A percentile compares a stretch with the other conserved stretches of the same genome.
These are phyloP conservation scores for Priceomyces medius DNA, from an alignment of 805 yeast genomes.

Conservation along the genomic window DNA sequence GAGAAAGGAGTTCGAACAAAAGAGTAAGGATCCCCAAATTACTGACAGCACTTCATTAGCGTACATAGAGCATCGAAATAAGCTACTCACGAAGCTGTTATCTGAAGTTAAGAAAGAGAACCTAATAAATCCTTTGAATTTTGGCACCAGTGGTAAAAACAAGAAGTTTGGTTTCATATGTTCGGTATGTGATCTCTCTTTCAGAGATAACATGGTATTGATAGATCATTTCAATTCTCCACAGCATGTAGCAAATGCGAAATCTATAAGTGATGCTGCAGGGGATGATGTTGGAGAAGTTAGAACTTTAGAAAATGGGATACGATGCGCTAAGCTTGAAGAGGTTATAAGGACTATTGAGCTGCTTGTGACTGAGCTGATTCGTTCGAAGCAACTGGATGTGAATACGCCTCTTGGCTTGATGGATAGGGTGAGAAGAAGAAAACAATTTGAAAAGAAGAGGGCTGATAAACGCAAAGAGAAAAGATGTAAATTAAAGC, in stretches of 20 bases:
- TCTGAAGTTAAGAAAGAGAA: constrained; percentile 35
- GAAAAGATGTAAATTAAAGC: constrained; percentile 20
- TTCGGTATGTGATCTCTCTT: constrained; percentile 74
- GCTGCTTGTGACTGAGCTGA: constrained; percentile 25
- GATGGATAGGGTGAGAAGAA: constrained; percentile 38
- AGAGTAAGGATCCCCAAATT: constrained; percentile 7
- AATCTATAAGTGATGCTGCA: constrained; percentile 6
- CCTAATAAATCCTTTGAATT: constrained; percentile 24
- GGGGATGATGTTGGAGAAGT: constrained; percentile 9
- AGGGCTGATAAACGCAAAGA: constrained; percentile 25
- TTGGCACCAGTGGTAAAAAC: constrained; percentile 28
- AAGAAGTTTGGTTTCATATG: constrained; percentile 85
- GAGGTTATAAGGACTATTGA: constrained; percentile 34
- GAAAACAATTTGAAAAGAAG: constrained; percentile 39
- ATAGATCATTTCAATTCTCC: constrained; percentile 82
- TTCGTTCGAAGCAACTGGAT: constrained; percentile 36
- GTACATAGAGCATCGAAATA: constrained; percentile 29
- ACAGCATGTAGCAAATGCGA: constrained; percentile 52
- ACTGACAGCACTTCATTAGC: constrained; percentile 17
- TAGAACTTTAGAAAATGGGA: constrained; percentile 31
- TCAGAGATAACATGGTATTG: constrained; percentile 77
- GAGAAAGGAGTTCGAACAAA: constrained; percentile 5
- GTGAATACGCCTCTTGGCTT: constrained; percentile 25
- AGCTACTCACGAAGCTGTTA: constrained; percentile 30
- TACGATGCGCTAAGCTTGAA: constrained; percentile 32